Conservation (phyloP, 2,329 filamentous ascomycete genomes). For the Aspergillus sp. region DNA sequence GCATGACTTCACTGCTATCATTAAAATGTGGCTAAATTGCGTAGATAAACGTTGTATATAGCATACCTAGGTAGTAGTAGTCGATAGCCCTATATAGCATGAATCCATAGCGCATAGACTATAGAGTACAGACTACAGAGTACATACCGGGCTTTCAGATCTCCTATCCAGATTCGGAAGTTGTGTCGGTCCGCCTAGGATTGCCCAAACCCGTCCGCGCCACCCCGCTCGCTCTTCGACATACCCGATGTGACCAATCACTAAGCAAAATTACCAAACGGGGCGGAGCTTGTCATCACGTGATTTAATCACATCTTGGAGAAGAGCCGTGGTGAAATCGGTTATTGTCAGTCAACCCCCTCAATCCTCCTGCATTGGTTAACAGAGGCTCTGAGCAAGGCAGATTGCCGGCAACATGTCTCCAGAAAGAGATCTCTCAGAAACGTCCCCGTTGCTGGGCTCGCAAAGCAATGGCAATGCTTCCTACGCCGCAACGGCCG, state of each 20-base stretch:
- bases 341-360: background rate
- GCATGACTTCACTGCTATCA: background rate
- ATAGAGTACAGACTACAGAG: too few species aligned
- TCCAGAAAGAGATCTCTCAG: constrained; percentile 26
- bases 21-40: constrained; percentile 1
- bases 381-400: constrained; percentile 3
- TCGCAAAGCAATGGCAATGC: constrained; percentile 27
- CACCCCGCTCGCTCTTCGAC: background rate
- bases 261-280: background rate
- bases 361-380: background rate
- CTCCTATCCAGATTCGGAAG: too few species aligned
- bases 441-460: constrained; percentile 49
- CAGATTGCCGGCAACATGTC: constrained; percentile 23
- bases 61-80: background rate
- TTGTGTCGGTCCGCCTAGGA: too few species aligned
- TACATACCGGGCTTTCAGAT: too few species aligned
- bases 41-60: constrained; percentile 6
- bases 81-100: background rate
- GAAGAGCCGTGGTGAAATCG: background rate
- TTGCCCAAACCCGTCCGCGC: background rate
- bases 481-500: constrained; percentile 21
- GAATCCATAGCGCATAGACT: background rate
- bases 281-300: background rate
- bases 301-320: constrained; percentile 4
- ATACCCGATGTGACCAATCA: constrained; percentile 1